Base-by-base conservation (phyloP, 176 grass and related monocot genomes). In the Leersia perrieri region DNA sequence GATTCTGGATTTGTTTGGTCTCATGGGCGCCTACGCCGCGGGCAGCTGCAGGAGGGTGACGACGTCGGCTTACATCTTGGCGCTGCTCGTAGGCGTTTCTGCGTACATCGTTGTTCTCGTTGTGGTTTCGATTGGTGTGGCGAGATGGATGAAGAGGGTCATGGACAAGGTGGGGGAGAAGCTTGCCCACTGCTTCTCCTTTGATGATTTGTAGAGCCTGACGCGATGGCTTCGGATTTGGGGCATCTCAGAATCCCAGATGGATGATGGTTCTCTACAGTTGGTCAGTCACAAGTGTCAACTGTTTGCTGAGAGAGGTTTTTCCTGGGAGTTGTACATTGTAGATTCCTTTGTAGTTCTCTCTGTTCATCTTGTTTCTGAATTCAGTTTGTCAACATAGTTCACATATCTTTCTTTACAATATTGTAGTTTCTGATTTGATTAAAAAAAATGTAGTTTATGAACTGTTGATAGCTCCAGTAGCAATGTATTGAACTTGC, bases 21-120 rank as follows among this genome's bases (percentile, higher is more conserved):
- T 93, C 76, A 90, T 93, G 87, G 91, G 83, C 0, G 87, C 87
- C 0, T 93, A 90, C 47, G 80, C 87, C 16, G 87, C 87, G 0
- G 87, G 87, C 36, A 93, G 91, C 80, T 90, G 87, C 60, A 60
- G 84, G 61, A 73, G 66, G 8, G 14, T 75, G 23, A 81, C 76
- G 3, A 84, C 84, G 5, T 90, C 84, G 0, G 85, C 79, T 0
- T 87, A 90, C 42, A 68, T 93, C 72, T 31, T 90, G 49, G 75
- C 82, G 12, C 20, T 93, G 16, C 74, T 90, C n/a, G 33, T 88
- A 3, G 84, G 70, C 1, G 91, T 93, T 28, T 90, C 85, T 12
- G 42, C 30, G 1, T 84, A 90, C 79, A 84, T 87, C 28, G 49
- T 65, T 25, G 75, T 73, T 66, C 80, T 84, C 11, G 80, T 74